Evolutionary conservation across 148 eudicot species (phyloP), one percentile per base, ranked within the genome.

Genomic region (Rhododendron henanense): DNA sequence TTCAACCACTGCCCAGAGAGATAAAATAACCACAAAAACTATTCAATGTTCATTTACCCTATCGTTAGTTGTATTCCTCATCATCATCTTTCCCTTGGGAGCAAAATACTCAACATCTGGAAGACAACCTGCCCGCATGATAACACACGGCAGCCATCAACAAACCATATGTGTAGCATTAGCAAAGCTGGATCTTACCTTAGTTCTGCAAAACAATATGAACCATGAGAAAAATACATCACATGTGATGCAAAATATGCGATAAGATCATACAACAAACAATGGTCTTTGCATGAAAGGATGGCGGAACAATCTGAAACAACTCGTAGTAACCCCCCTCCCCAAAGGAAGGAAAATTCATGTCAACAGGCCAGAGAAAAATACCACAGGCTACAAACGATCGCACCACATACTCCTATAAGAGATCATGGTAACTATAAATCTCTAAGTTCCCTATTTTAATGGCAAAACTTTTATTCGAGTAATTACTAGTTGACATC

Each of bases 141-240:
- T 33, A 47, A 59, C 48, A 18, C 65, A 31, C 10, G 1, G 18
- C 47, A 50, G 37, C 61, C 67, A 79, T n/a, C 84, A 47, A 53
- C 15, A 44, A 48, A 53, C 75, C 59, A 80, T 10, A 35, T 33
- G 55, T 11, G 55, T 6, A 48, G 79, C 84, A 85, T 33, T 6
- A 48, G 79, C 84, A 85, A 79, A 15, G 50, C 83, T 69, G 39
- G 48, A 85, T 19, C 48, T 67, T 65, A 14, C 33, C 51, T 35
- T 59, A 19, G 48, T 69, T 65, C 87, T 11, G 67, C 71, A 69
- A 44, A 50, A 31, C 9, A n/a, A 13, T n/a, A 51, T 10, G 51
- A 80, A 53, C 23, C 39, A 48, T 51, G 53, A 79, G 21, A 63
- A 63, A 67, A 31, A 61, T 10, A 31, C 16, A 13, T 76, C 81